Evolutionary conservation across 2,329 filamentous ascomycete species (phyloP), one percentile per base, ranked within the genome.

Genomic region (Penicillium sp.): DNA sequence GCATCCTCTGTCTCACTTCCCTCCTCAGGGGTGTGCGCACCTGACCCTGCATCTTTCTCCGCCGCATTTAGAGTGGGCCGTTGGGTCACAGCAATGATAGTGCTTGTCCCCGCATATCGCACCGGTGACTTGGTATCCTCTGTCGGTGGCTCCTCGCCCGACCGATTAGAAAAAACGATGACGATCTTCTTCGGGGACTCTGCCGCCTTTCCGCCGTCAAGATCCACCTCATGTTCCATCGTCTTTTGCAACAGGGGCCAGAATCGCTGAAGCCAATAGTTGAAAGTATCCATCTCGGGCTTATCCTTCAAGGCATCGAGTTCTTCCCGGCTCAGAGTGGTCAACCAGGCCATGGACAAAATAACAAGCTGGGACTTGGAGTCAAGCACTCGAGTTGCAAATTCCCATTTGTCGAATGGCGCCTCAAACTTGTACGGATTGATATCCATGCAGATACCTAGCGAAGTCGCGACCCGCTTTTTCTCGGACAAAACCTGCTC

Each of bases 271-370:
- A 87, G 72, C 86, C 86, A 88, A 68, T 88, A 88, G 50, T 79
- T 79, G 58, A 87, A 78, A 0, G 86, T 88, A 64, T 84, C 81
- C 68, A 83, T 73, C 63, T 88, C 85, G 4, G 84, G 82, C 52
- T 76, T 69, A 6, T 70, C 68, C 0, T 76, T 72, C 19, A 81
- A 71, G 8, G 70, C 56, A 21, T 72, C 70, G 29, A 86, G 68
- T 57, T 84, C 82, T 25, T 80, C 76, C 3, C 78, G 75, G 27
- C 74, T 71, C 25, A 84, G 70, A 29, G 77, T 69, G 17, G 83
- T 85, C 25, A 87, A 69, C 85, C 85, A 88, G 1, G 86, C 86
- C 83, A 87, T 87, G n/a, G 78, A 81, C 17, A 88, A 65, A 51
- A 86, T 79, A 5, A 87, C 79, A 23, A 87, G 67, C 47, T 79